Evolutionary conservation across 495 filamentous ascomycete species (phyloP).

Genomic region (Hypoxylon rickii): DNA sequence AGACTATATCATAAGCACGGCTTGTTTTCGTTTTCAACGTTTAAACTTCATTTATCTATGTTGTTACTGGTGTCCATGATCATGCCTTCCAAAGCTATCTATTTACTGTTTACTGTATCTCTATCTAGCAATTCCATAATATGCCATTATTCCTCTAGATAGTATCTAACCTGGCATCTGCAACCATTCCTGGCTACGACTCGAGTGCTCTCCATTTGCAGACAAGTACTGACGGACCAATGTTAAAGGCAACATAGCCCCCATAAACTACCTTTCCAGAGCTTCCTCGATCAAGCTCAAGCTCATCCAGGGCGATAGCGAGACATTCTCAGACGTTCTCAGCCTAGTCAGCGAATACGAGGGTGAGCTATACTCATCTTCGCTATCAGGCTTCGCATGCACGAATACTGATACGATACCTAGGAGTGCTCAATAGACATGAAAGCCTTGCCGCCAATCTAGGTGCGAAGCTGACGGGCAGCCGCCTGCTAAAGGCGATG

Average conservation of each 20-base stretch:
- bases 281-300: slow-evolving; percentile 44
- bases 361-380: slow-evolving; percentile 37
- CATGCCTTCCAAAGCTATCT: neutral
- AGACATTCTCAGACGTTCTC: slow-evolving; percentile 55
- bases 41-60: slow-evolving; percentile 1
- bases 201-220: neutral
- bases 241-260: slow-evolving; percentile 54
- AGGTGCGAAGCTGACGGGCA: slow-evolving; percentile 79
- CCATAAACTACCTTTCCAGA: slow-evolving; percentile 77
- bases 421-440: slow-evolving; percentile 77
- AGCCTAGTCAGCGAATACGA: slow-evolving; percentile 77
- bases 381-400: slow-evolving; percentile 3
- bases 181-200: too few species aligned
- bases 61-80: slow-evolving; percentile 2
- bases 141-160: too few species aligned
- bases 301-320: slow-evolving; percentile 51
- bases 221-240: slow-evolving; percentile 23
- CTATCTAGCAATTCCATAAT: slow-evolving; percentile 22
- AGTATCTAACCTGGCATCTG: too few species aligned
- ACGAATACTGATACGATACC: slow-evolving; percentile 8
- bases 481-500: slow-evolving; percentile 82
- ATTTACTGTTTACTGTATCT: slow-evolving; percentile 16
- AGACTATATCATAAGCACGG: slow-evolving; percentile 1
- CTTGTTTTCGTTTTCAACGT: slow-evolving; percentile 21
- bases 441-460: slow-evolving; percentile 85